Evolutionary conservation across 169 alveolate species (phyloP).

Genomic region (Plasmodium vinckei): DNA sequence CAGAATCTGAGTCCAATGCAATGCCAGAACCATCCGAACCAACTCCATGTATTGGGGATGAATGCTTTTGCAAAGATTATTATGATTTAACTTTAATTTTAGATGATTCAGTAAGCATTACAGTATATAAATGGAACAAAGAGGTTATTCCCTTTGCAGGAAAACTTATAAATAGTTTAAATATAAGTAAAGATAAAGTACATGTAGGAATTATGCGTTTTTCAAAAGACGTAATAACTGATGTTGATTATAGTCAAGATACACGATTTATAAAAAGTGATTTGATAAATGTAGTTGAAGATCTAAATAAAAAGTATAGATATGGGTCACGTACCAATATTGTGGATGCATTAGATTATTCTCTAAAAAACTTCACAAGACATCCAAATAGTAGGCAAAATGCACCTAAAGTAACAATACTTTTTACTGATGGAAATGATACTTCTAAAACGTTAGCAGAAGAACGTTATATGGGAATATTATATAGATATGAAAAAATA

Average conservation of each 20-base stretch:
- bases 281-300: conserved; percentile 37
- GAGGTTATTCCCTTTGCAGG: conserved; percentile 68
- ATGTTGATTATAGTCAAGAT: conserved; percentile 52
- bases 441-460: conserved; percentile 6
- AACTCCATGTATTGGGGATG: conserved; percentile 52
- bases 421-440: conserved; percentile 69
- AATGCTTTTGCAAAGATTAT: conserved; percentile 55
- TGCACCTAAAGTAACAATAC: conserved; percentile 60
- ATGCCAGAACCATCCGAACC: conserved; percentile 24
- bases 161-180: conserved; percentile 38
- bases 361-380: conserved; percentile 40
- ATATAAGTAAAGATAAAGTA: conserved; percentile 39
- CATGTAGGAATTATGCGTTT: conserved; percentile 72
- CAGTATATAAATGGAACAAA: conserved; percentile 24
- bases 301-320: conserved; percentile 28
- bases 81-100: conserved; percentile 63
- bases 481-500: conserved; percentile 39
- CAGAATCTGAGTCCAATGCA: conserved; percentile 34
- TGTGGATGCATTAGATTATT: conserved; percentile 41
- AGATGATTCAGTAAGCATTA: conserved; percentile 58
- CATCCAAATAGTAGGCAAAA: conserved; percentile 48
- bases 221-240: conserved; percentile 11
- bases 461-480: conserved; percentile 43
- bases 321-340: conserved; percentile 27
- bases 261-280: conserved; percentile 42